Evolutionary conservation across 371 early-diverging fungal genomes (phyloP).

Genomic region (Mucor velutinosus): DNA sequence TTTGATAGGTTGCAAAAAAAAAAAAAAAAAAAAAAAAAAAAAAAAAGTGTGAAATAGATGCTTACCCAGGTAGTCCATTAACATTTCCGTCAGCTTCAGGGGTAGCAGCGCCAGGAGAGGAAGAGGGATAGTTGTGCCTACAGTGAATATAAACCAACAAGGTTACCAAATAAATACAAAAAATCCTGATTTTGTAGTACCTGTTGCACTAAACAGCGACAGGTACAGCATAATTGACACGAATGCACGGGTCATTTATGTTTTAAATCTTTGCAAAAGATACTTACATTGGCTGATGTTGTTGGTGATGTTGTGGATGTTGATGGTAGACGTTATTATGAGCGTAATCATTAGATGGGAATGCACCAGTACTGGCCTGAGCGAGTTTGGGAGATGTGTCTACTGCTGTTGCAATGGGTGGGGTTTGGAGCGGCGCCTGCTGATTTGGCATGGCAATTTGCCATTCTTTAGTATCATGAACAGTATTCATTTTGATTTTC

Average conservation of each 20-base stretch:
- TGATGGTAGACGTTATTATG: background rate
- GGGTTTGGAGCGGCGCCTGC: conserved; percentile 16
- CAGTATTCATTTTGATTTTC: background rate
- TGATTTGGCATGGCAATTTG: background rate
- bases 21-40: too few species aligned
- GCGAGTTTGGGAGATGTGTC: conserved; percentile 11
- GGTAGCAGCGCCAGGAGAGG: background rate
- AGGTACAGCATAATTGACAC: conserved; percentile 26
- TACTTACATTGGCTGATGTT: background rate
- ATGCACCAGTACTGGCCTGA: background rate
- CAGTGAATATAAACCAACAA: background rate
- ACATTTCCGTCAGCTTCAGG: conserved; percentile 9
- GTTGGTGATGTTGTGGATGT: background rate
- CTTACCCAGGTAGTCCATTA: conserved; percentile 24
- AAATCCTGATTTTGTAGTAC: conserved; percentile 16
- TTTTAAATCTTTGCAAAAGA: background rate
- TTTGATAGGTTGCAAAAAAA: conserved; percentile 1
- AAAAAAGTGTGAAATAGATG: background rate
- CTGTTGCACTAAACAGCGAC: conserved; percentile 30
- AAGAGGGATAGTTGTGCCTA: background rate
- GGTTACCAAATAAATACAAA: background rate
- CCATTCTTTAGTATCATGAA: conserved; percentile 20
- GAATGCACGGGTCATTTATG: background rate
- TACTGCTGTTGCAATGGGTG: conserved; percentile 3
- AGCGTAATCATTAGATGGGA: background rate